Evolutionary conservation across 2,329 filamentous ascomycete genomes (phyloP).

Genomic region (Fonsecaea monophora): DNA sequence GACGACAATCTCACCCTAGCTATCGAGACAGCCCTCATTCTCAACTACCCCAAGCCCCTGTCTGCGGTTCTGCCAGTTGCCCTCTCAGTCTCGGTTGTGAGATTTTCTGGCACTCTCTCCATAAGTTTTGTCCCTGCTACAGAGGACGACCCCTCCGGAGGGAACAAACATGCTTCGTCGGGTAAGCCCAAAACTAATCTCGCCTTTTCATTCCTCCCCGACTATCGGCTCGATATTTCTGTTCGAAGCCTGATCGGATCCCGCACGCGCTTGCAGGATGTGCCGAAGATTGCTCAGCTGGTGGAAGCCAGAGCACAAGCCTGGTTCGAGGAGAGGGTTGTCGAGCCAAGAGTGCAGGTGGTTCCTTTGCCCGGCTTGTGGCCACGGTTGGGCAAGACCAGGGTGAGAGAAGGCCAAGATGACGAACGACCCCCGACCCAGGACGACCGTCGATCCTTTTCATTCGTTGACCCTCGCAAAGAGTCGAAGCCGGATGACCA

Average conservation of each 20-base stretch:
- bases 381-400: constrained; percentile 62
- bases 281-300: constrained; percentile 70
- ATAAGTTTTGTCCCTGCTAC: constrained; percentile 85
- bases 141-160: constrained; percentile 44
- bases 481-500: constrained; percentile 37
- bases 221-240: constrained; percentile 71
- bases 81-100: constrained; percentile 85
- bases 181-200: constrained; percentile 80
- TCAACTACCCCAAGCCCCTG: constrained; percentile 92
- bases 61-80: constrained; percentile 92
- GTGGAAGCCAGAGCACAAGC: constrained; percentile 69
- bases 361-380: constrained; percentile 68
- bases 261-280: constrained; percentile 67
- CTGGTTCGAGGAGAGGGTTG: constrained; percentile 72
- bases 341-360: constrained; percentile 70
- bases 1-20: constrained; percentile 91
- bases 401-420: constrained; percentile 51
- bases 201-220: constrained; percentile 81
- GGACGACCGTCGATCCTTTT: constrained; percentile 32
- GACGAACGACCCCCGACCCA: constrained; percentile 37
- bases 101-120: constrained; percentile 92
- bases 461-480: constrained; percentile 25
- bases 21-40: constrained; percentile 87
- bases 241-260: constrained; percentile 69
- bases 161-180: constrained; percentile 41